These are phyloP conservation scores for Saccharomyces hybrid DNA, from an alignment of 1,139 yeast genomes.

Conservation along the genomic window DNA sequence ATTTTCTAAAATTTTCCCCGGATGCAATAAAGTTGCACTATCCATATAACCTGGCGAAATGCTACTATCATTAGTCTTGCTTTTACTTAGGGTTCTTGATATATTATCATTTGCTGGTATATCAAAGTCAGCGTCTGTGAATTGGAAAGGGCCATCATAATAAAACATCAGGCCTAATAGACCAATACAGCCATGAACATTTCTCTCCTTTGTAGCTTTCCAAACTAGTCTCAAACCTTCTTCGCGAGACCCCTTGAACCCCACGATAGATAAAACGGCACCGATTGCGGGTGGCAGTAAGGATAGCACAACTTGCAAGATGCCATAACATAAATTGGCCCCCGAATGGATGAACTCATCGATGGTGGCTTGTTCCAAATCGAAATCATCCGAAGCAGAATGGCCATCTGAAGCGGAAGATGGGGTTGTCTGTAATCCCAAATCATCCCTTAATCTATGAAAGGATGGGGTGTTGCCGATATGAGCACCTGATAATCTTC, in stretches of 20 bases:
- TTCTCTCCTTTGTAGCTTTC: constrained; percentile 69
- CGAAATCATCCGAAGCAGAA: constrained; percentile 17
- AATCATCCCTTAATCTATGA: constrained; percentile 36
- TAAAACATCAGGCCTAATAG: constrained; percentile 72
- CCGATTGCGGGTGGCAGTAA: constrained; percentile 90
- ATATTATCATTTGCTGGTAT: constrained; percentile 25
- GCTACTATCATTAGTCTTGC: constrained; percentile 10
- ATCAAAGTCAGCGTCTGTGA: constrained; percentile 77
- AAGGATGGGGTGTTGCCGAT: constrained; percentile 45
- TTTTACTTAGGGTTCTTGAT: constrained; percentile 1
- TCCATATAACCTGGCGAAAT: constrained; percentile 29
- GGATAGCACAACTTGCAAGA: constrained; percentile 82
- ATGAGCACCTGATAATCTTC: constrained; percentile 57
- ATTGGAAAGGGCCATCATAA: constrained; percentile 93
- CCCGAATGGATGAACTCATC: constrained; percentile 93
- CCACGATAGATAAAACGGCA: constrained; percentile 80
- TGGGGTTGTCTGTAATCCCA: constrained; percentile 31
- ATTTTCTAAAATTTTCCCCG: constrained; percentile 43
- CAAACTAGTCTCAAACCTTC: constrained; percentile 79
- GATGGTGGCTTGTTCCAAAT: constrained; percentile 45
- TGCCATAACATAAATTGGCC: constrained; percentile 85
- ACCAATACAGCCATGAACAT: constrained; percentile 90
- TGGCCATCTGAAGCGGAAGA: constrained; percentile 7
- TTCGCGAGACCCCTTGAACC: constrained; percentile 81
- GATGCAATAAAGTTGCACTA: constrained; percentile 43